Evolutionary conservation across 1,284 basidiomycete genomes (phyloP), one percentile per base, ranked within the genome.

Genomic region (Ganoderma leucocontextum): DNA sequence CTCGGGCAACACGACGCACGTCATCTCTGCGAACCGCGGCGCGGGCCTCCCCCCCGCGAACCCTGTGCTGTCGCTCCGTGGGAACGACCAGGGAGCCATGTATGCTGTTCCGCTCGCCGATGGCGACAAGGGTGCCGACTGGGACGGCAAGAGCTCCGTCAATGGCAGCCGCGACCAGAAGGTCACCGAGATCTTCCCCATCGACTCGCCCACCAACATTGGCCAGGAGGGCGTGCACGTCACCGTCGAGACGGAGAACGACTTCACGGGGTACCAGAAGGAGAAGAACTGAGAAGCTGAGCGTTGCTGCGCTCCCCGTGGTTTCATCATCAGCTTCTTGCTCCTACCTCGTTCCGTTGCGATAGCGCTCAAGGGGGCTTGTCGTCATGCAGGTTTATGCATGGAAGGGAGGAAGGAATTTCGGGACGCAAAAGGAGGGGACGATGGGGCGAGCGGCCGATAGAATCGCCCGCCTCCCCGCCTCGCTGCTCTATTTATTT

Each of bases 61-160:
- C 71, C 77, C 78, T 5, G 78, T 80, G 49, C 76, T 81, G 65
- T 78, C 78, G 74, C 73, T 83, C 75, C 70, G 80, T 68, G 66
- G 76, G 72, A 66, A 73, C 64, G 41, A 83, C 84, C 33, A 83
- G 80, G 64, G 66, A 60, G 47, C 47, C 22, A 79, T 72, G 74
- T 82, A 86, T 74, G 89, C 89, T 1, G 91, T 87, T 72, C 91
- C 88, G n/a, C 86, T 93, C 67, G 87, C 87, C 67, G 85, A 89
- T 60, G 89, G 91, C 64, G 79, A 81, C 74, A 91, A 91, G 81
- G 79, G 79, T 65, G 82, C 79, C 80, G 74, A 84, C 68, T 78
- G 73, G 36, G 89, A 89, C 74, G 84, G 80, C 75, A 91, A 91
- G 81, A 82, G 80, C 73, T 87, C 86, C 71, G 84, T 88, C 55